These are phyloP conservation scores for Discostella pseudostelligera DNA, from an alignment of 108 stramenopile genomes.

Conservation along the genomic window DNA sequence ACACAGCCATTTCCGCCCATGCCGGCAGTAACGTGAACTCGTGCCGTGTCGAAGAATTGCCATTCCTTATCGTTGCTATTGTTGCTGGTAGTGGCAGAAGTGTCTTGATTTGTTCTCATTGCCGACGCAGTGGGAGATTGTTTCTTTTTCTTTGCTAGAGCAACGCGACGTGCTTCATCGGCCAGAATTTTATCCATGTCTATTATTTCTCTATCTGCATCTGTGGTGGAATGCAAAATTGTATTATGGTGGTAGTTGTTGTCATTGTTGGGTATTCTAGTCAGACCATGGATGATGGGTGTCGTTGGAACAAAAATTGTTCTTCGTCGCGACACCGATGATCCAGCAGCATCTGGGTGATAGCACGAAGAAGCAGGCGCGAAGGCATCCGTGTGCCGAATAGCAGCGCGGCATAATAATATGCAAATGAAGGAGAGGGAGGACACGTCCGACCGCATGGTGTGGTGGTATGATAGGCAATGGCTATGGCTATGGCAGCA, in stretches of 20 bases:
- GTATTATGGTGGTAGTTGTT: too few relatives aligned
- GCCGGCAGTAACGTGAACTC: conserved; percentile 87
- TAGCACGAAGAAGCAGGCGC: background rate
- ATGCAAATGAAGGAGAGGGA: too few relatives aligned
- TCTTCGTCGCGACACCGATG: background rate
- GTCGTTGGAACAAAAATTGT: too few relatives aligned
- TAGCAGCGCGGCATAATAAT: too few relatives aligned
- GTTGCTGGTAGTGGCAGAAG: conserved; percentile 9
- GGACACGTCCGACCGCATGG: too few relatives aligned
- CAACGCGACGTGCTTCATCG: conserved; percentile 26
- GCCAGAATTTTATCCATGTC: conserved; percentile 21
- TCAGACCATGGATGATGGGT: background rate
- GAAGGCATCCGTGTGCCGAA: background rate
- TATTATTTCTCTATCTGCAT: background rate
- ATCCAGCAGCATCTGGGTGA: background rate
- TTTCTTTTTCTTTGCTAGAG: conserved; percentile 10
- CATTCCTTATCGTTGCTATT: conserved; percentile 75
- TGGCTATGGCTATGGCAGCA: too few relatives aligned
- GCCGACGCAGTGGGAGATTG: too few relatives aligned
- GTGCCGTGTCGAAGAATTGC: conserved; percentile 92
- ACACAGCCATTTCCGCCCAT: conserved; percentile 95
- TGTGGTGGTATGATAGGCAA: background rate
- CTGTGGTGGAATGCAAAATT: conserved; percentile 11
- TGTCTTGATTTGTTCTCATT: conserved; percentile 4
- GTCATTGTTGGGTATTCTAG: too few relatives aligned